Evolutionary conservation across 208 protist species (phyloP).

Genomic region (Novymonas esmeraldas): DNA sequence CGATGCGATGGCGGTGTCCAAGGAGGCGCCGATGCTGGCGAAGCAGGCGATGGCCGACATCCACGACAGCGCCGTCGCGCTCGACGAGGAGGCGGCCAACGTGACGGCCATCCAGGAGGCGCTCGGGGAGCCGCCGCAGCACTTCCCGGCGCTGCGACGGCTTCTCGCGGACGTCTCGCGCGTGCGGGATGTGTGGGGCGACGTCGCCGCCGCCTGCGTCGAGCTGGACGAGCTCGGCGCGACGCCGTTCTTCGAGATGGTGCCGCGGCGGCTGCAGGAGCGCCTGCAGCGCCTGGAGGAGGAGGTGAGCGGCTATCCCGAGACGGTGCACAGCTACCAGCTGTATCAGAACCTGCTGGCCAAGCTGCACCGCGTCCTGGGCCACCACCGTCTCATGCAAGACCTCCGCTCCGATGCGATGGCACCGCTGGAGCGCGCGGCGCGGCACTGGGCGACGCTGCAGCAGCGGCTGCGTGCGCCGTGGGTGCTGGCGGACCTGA

Average conservation of each 20-base stretch:
- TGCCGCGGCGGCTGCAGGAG: constrained; percentile 88
- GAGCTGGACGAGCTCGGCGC: constrained; percentile 86
- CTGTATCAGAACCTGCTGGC: constrained; percentile 52
- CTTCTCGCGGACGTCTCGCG: constrained; percentile 86
- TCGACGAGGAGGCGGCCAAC: constrained; percentile 78
- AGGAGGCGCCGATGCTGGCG: constrained; percentile 35
- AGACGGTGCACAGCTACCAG: constrained; percentile 59
- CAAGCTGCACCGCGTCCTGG: constrained; percentile 46
- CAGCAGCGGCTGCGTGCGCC: constrained; percentile 92
- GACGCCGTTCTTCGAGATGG: constrained; percentile 94
- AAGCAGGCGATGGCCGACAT: constrained; percentile 74
- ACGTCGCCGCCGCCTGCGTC: constrained; percentile 75
- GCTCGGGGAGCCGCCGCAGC: constrained; percentile 55
- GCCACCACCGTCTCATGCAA: constrained; percentile 78
- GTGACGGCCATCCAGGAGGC: constrained; percentile 80
- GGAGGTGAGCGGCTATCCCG: constrained; percentile 61
- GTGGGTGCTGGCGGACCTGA: constrained; percentile 87
- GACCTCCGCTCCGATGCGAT: constrained; percentile 96
- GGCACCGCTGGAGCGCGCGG: constrained; percentile 72
- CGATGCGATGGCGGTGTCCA: constrained; percentile 39
- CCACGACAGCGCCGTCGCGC: constrained; percentile 60
- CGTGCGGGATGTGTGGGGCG: constrained; percentile 92
- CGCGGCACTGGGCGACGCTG: constrained; percentile 79
- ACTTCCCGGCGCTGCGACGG: constrained; percentile 56
- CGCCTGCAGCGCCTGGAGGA: constrained; percentile 68